phyloP scores from a whole-genome alignment of 2,329 filamentous ascomycete genomes.

The Epichloe gansuensis region DNA sequence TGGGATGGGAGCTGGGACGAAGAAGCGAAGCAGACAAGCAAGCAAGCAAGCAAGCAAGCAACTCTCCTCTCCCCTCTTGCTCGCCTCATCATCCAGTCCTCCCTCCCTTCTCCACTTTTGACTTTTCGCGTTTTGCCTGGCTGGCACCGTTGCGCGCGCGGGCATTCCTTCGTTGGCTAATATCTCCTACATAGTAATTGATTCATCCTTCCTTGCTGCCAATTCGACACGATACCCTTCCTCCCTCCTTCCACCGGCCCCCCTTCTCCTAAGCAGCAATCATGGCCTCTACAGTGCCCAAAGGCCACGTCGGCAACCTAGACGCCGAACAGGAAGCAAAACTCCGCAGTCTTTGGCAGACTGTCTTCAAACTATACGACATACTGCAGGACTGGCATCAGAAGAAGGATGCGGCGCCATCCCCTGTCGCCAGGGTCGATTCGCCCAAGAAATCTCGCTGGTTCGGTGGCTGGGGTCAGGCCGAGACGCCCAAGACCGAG shows the following conservation, averaged over 20 bases:
- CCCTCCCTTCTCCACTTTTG: too few species aligned
- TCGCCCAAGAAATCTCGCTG: constrained; percentile 6
- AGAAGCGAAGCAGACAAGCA: too few species aligned
- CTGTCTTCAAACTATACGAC: constrained; percentile 12
- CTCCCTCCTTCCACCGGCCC: background rate
- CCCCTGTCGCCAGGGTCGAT: background rate
- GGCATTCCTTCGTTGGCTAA: too few species aligned
- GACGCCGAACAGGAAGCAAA: constrained; percentile 13
- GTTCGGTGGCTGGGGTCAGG: constrained; percentile 3
- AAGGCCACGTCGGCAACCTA: constrained; percentile 13
- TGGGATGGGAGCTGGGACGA: too few species aligned
- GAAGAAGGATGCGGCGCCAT: background rate
- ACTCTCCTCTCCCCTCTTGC: too few species aligned
- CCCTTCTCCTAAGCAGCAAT: background rate
- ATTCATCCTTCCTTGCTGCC: too few species aligned
- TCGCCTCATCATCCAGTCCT: too few species aligned
- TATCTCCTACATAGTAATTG: too few species aligned
- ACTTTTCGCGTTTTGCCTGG: too few species aligned
- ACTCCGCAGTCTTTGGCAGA: constrained; percentile 15
- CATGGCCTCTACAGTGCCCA: constrained; percentile 1
- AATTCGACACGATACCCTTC: background rate
- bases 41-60: too few species aligned
- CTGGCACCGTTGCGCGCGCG: too few species aligned
- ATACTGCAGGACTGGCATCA: constrained; percentile 3
- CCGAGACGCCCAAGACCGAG: background rate